These are phyloP conservation scores for Quercus agrifolia DNA, from an alignment of 306 rosid genomes.

Conservation along the genomic window DNA sequence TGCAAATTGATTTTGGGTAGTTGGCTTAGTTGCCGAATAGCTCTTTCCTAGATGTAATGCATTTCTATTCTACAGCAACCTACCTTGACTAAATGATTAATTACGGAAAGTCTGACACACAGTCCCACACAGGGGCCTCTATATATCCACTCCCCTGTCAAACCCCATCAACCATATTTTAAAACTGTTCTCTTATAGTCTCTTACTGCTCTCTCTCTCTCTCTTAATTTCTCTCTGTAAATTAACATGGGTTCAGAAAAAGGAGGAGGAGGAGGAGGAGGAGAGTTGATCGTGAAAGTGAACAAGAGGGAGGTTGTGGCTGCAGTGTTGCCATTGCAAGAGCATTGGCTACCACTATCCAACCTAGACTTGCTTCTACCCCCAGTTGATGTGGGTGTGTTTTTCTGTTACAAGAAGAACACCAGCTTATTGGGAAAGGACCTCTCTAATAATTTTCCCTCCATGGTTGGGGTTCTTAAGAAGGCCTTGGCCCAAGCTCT, in stretches of 20 bases:
- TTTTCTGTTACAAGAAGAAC: slow-evolving; percentile 57
- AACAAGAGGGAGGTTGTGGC: slow-evolving; percentile 54
- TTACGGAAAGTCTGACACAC: too few species aligned
- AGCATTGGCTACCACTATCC: slow-evolving; percentile 72
- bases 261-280: slow-evolving; percentile 9
- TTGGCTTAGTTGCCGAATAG: too few species aligned
- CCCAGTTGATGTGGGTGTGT: slow-evolving; percentile 53
- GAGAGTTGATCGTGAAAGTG: slow-evolving; percentile 25
- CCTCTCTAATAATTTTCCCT: slow-evolving; percentile 6
- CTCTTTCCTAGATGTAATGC: too few species aligned
- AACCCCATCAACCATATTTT: too few species aligned
- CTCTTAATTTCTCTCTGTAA: neutral
- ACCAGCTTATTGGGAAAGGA: too few species aligned
- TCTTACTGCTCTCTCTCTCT: rapidly evolving
- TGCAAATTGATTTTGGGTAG: too few species aligned
- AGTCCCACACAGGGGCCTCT: too few species aligned
- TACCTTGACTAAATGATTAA: too few species aligned
- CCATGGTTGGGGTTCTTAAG: slow-evolving; percentile 41
- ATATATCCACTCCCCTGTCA: too few species aligned
- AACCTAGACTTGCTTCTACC: slow-evolving; percentile 80
- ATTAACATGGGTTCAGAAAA: slow-evolving; percentile 6
- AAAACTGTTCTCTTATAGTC: too few species aligned
- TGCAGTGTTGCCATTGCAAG: slow-evolving; percentile 53
- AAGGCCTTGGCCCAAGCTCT: slow-evolving; percentile 49
- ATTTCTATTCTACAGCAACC: too few species aligned